Base-by-base conservation (phyloP, 805 yeast species). In the Candida taoyuanica region DNA sequence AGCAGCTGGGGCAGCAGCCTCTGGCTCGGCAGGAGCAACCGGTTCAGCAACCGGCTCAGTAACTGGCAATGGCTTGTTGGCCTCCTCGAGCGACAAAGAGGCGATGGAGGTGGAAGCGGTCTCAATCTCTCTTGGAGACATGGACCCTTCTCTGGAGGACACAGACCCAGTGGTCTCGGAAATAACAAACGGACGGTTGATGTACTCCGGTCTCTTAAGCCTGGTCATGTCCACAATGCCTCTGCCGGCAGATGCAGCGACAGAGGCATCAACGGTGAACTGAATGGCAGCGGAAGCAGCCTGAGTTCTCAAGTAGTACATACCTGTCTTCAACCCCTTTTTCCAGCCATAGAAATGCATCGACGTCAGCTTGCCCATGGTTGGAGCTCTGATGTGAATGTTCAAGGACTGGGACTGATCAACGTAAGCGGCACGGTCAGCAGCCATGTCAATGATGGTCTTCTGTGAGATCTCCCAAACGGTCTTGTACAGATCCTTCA, bases 341-440 rank as follows among this genome's bases (percentile, higher is more conserved):
- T 85, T 85, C 98, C 98, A 93, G 33, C 96, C 98, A 60, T 93
- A 91, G 72, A 93, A 93, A 64, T 93, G 98, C 97, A 93, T 93
- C 48, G 93, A 79, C 5, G 98, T 93, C 59, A 93, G 74, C 64
- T 93, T 93, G 55, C 96, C 95, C 91, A 87, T 85, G 3, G 98
- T 88, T 43, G 97, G 97, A 44, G 80, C 81, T 59, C 75, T 78
- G 63, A 93, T 71, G 67, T 86, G 89, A 48, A 93, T 78, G 62
- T 91, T 93, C 72, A 93, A 69, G 33, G 93, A 81, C 69, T 91
- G 98, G 20, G 96, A 86, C 67, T 93, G 98, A 62, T 84, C 93
- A 59, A 84, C 79, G 63, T 71, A 85, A 17, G 87, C 96, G 2
- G 97, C 96, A 35, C 96, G 83, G 68, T 93, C 98, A 29, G 83